Base-by-base conservation (phyloP, 2,329 filamentous ascomycete genomes). In the Ustulina deusta region DNA sequence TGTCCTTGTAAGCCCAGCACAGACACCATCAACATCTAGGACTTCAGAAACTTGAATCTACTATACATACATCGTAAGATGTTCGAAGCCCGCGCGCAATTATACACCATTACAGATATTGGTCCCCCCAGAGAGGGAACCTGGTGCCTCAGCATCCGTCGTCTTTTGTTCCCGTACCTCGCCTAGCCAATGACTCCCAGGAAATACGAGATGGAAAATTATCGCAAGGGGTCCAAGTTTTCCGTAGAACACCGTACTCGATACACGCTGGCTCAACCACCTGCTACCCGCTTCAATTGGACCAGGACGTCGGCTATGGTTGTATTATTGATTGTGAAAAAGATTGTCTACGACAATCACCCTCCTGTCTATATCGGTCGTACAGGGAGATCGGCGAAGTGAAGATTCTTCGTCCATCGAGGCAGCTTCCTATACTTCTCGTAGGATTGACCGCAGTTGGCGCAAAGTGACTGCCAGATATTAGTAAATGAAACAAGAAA, bases 371-470 rank as follows among this genome's bases (percentile, higher is more conserved):
- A 71, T 66, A 70, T 52, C 34, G 64, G 64, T 27, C 69, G 65
- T 20, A 71, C 48, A n/a, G 68, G 69, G 15, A 64, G n/a, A 49
- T 71, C 69, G 40, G 25, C n/a, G 3, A 42, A 36, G 62, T 94
- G 93, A 54, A 95, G 83, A 68, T 90, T 87, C 76, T 89, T 89
- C 2, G 89, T 89, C 90, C 91, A 94, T 32, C 89, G 88, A 9
- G 95, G 94, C 0, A 97, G 85, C 71, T 90, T 90, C 80, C 93
- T 91, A 79, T 97, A 93, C 62, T 93, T 90, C 81, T 97, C 95
- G 78, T 92, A 97, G 22, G 95, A 82, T 73, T 94, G 90, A 64
- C 94, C 95, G 78, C 95, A 98, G 78, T 97, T 97, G 80, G 94
- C 92, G 83, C 95, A 98, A 3, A 98, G 88, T 34, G 93, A 91